Percentiles rank a stretch among this genome's conserved stretches.
phyloP scores from a whole-genome alignment of 257 asterid species.

The Coffea eugenioides region DNA sequence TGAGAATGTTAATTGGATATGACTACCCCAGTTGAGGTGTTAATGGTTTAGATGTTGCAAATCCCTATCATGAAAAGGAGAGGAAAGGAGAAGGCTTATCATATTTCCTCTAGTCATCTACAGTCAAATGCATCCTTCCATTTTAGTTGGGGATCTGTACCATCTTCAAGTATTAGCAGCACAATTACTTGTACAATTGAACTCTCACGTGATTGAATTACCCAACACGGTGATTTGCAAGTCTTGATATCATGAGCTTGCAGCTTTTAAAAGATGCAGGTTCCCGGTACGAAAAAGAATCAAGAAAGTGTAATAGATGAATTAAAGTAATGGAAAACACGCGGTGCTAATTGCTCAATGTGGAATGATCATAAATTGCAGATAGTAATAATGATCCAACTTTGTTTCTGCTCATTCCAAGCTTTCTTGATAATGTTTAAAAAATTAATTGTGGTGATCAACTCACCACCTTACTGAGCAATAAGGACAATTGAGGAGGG shows the following conservation, averaged over 20 bases:
- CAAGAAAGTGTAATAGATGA: not conserved
- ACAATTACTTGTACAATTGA: not conserved
- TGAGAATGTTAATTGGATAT: not conserved
- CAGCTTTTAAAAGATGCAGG: not conserved
- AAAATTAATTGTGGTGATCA: slow-evolving; percentile 1
- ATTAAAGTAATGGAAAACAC: not conserved
- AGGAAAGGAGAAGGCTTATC: not conserved
- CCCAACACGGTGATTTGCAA: not conserved
- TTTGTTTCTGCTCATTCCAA: not conserved
- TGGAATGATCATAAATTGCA: not conserved
- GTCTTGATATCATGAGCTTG: not conserved
- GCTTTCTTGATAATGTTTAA: not conserved
- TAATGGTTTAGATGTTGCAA: not conserved
- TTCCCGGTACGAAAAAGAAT: not conserved
- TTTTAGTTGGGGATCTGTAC: not conserved
- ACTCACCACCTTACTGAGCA: not conserved
- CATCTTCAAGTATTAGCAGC: not conserved
- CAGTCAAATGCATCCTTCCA: not conserved
- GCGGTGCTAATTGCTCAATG: not conserved
- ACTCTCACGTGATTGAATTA: not conserved
- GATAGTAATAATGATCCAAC: not conserved
- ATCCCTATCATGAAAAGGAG: not conserved
- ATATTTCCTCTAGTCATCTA: not conserved
- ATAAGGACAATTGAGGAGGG: not conserved
- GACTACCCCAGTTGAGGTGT: not conserved